These are phyloP conservation scores for Verticillium nubilum DNA, from an alignment of 2,329 filamentous ascomycete genomes.

Conservation along the genomic window DNA sequence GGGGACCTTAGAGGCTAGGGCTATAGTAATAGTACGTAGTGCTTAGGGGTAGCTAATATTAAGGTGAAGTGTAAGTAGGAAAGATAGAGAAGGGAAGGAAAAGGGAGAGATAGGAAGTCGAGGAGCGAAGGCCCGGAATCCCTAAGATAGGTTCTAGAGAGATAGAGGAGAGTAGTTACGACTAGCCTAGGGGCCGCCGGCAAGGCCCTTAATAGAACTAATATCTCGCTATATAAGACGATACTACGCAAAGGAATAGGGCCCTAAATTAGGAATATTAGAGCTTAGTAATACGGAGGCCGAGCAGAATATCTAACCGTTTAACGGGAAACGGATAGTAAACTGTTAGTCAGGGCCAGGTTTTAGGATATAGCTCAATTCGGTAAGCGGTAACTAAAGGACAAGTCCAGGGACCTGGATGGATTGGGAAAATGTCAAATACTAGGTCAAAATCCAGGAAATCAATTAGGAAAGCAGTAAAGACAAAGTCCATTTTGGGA, in stretches of 20 bases:
- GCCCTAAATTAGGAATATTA: not conserved
- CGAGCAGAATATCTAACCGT: not conserved
- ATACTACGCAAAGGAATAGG: not conserved
- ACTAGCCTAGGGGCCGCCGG: too few relatives aligned
- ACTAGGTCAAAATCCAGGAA: not conserved
- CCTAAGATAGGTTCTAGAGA: too few relatives aligned
- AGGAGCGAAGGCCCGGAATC: too few relatives aligned
- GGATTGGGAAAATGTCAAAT: too few relatives aligned
- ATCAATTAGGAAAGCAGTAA: not conserved
- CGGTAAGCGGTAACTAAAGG: not conserved
- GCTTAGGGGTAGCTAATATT: not conserved
- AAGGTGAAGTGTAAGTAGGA: not conserved
- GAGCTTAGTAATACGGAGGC: not conserved
- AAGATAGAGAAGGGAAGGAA: not conserved
- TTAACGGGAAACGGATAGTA: not conserved
- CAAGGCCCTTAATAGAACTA: too few relatives aligned
- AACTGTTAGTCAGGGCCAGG: not conserved
- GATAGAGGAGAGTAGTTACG: too few relatives aligned
- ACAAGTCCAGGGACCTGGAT: not conserved
- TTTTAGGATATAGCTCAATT: not conserved
- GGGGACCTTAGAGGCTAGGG: not conserved
- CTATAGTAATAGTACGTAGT: not conserved
- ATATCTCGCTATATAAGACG: too few relatives aligned
- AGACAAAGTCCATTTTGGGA: not conserved
- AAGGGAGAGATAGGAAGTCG: too few relatives aligned